Conservation (phyloP, 768 basidiomycete genomes). For the Mycena metata region DNA sequence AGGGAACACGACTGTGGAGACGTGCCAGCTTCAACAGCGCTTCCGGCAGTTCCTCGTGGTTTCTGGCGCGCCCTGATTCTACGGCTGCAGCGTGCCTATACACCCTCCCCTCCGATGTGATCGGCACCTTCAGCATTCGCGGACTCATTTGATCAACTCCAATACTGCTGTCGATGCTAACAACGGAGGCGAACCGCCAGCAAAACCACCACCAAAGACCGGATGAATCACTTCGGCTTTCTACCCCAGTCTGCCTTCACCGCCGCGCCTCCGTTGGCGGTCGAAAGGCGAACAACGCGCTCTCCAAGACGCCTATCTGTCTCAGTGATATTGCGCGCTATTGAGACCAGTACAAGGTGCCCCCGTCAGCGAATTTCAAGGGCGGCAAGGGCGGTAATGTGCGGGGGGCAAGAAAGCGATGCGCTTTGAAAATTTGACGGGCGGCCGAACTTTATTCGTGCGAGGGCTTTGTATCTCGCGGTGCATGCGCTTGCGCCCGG, state of each 20-base stretch:
- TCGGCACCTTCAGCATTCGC: neutral
- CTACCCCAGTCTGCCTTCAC: conserved; percentile 61
- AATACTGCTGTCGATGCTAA: too few species aligned
- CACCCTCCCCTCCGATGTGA: conserved; percentile 50
- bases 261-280: too few species aligned
- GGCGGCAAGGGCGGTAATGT: too few species aligned
- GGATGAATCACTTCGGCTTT: conserved; percentile 35
- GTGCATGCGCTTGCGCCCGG: conserved; percentile 86
- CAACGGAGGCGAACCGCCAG: too few species aligned
- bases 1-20: conserved; percentile 74
- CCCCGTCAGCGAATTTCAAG: conserved; percentile 73
- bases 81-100: too few species aligned
- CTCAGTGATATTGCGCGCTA: conserved; percentile 96
- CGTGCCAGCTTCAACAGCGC: conserved; percentile 87
- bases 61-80: conserved; percentile 90
- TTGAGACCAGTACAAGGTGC: conserved; percentile 86
- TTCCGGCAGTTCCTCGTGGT: conserved; percentile 90
- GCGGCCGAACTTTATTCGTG: conserved; percentile 87
- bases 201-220: neutral
- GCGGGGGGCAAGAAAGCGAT: conserved; percentile 61
- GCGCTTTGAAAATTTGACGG: conserved; percentile 83
- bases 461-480: conserved; percentile 83
- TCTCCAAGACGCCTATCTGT: conserved; percentile 93
- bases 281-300: conserved; percentile 66
- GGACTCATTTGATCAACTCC: too few species aligned